Evolutionary conservation across 2,329 filamentous ascomycete genomes (phyloP).

Genomic region (Aspergillus viridinutans): DNA sequence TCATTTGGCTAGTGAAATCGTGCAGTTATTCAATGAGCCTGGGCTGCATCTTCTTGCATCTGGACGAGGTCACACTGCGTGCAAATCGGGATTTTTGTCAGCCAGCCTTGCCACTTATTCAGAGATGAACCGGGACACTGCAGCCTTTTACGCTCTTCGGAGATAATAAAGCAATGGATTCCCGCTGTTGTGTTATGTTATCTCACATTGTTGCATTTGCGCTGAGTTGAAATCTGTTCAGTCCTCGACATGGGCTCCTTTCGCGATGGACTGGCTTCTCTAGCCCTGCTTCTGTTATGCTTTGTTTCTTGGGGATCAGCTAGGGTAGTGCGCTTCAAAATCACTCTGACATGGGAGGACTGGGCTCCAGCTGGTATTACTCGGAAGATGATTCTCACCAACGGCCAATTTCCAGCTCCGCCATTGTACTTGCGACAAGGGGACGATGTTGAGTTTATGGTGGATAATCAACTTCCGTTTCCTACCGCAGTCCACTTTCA

Average conservation of each 20-base stretch:
- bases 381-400: slow-evolving; percentile 24
- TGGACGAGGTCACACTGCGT: too few species aligned
- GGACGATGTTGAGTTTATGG: slow-evolving; percentile 25
- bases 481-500: slow-evolving; percentile 28
- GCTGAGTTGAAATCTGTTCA: not conserved
- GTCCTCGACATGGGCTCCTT: slow-evolving; percentile 4
- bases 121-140: too few species aligned
- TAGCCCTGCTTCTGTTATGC: slow-evolving; percentile 8
- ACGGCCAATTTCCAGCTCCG: slow-evolving; percentile 27
- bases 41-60: too few species aligned
- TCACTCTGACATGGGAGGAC: slow-evolving; percentile 31
- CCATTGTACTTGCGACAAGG: slow-evolving; percentile 22
- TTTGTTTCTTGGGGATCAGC: slow-evolving; percentile 3
- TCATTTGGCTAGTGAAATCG: too few species aligned
- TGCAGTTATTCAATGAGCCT: too few species aligned
- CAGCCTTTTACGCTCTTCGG: too few species aligned
- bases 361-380: slow-evolving; percentile 24
- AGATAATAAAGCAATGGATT: too few species aligned
- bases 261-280: slow-evolving; percentile 2
- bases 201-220: too few species aligned
- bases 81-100: too few species aligned
- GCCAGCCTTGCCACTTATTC: too few species aligned
- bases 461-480: slow-evolving; percentile 23
- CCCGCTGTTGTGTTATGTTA: too few species aligned
- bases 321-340: slow-evolving; percentile 21